These are phyloP conservation scores for Candida dubliniensis DNA, from an alignment of 1,139 yeast genomes.

Conservation along the genomic window DNA sequence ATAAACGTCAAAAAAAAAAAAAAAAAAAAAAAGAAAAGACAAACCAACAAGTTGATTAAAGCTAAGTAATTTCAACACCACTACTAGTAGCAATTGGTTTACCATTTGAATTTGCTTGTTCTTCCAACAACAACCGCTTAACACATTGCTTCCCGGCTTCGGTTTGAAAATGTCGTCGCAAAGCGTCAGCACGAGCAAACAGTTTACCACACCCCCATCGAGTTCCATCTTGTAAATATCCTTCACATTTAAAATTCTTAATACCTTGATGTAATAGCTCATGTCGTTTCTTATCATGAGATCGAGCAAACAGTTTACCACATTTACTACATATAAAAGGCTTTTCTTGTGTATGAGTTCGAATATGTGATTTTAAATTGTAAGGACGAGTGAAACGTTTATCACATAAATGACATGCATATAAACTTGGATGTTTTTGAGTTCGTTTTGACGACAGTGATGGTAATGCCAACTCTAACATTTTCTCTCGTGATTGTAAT, in stretches of 20 bases:
- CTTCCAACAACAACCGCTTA: slow-evolving; percentile 70
- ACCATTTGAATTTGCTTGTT: slow-evolving; percentile 17
- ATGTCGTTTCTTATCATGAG: slow-evolving; percentile 91
- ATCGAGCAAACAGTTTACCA: slow-evolving; percentile 93
- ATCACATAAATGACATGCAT: slow-evolving; percentile 81
- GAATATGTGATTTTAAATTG: slow-evolving; percentile 83
- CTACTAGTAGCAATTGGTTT: slow-evolving; percentile 12
- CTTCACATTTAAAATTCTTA: slow-evolving; percentile 82
- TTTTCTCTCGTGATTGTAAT: slow-evolving; percentile 48
- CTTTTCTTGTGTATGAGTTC: slow-evolving; percentile 93
- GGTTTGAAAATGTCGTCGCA: slow-evolving; percentile 90
- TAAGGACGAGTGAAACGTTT: slow-evolving; percentile 90
- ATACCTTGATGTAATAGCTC: slow-evolving; percentile 92
- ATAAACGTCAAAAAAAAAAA: background rate
- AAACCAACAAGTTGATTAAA: background rate
- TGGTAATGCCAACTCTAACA: slow-evolving; percentile 62
- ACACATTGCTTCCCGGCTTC: slow-evolving; percentile 91
- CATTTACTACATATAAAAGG: slow-evolving; percentile 87
- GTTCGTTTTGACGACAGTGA: slow-evolving; percentile 51
- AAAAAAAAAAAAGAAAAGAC: background rate
- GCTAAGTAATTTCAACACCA: background rate
- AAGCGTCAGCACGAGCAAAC: slow-evolving; percentile 94
- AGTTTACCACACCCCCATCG: slow-evolving; percentile 91
- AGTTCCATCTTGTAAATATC: slow-evolving; percentile 61
- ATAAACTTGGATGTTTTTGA: slow-evolving; percentile 77